phyloP scores from a whole-genome alignment of 257 asterid genomes.

The Paulownia fortunei region DNA sequence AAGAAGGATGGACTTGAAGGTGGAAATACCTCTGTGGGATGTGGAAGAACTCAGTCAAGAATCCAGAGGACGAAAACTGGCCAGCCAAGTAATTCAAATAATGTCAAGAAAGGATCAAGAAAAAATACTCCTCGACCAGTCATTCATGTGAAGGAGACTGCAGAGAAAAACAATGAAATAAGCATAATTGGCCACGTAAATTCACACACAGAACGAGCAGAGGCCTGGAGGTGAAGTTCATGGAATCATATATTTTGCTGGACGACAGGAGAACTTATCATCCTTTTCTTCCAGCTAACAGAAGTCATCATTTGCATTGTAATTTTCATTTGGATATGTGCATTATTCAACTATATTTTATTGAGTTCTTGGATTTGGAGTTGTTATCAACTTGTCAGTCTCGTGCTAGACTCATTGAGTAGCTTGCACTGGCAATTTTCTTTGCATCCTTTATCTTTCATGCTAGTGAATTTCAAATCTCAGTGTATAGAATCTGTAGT shows the following conservation, averaged over 20 bases:
- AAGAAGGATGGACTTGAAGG: no score
- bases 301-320: no score
- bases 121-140: conserved; percentile 36
- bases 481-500: neutral
- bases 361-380: conserved; percentile 21
- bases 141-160: conserved; percentile 14
- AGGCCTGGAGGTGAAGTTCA: conserved; percentile 63
- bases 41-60: conserved; percentile 44
- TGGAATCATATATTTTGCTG: neutral
- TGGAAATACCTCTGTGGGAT: no score
- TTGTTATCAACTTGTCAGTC: neutral
- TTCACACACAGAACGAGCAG: conserved; percentile 55
- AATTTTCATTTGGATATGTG: neutral
- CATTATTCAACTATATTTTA: neutral
- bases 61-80: conserved; percentile 46
- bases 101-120: conserved; percentile 41
- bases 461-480: no score
- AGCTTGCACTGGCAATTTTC: neutral
- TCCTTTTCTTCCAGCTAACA: no score
- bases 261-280: no score
- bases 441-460: no score
- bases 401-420: no score
- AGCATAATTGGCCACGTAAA: conserved; percentile 48
- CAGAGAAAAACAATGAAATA: conserved; percentile 46
- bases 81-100: conserved; percentile 35